Conservation (phyloP, 768 basidiomycete genomes). For the Boletus huronensis region DNA sequence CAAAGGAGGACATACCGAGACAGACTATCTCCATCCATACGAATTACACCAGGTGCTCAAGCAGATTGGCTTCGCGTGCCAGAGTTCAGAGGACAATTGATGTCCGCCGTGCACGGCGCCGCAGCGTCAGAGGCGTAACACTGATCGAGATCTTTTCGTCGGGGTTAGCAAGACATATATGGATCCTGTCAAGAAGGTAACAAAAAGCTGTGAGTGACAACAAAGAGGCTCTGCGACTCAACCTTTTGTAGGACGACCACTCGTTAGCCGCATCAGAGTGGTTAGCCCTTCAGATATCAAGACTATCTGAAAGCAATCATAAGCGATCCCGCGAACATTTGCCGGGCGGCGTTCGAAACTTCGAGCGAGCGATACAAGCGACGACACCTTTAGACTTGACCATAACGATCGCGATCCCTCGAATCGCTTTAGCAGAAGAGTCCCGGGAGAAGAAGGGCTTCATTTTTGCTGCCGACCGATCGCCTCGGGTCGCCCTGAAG, state of each 20-base stretch:
- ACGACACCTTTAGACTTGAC: conserved; percentile 25
- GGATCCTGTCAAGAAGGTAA: conserved; percentile 1
- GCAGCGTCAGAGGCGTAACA: conserved; percentile 9
- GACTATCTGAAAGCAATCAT: not conserved
- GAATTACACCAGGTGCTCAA: not conserved
- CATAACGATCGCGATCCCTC: conserved; percentile 28
- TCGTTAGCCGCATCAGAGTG: not conserved
- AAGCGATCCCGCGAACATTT: conserved; percentile 35
- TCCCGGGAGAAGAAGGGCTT: conserved; percentile 15
- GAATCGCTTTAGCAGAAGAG: conserved; percentile 26
- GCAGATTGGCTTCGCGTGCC: not conserved
- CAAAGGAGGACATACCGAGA: conserved; percentile 1
- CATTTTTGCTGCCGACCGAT: conserved; percentile 26
- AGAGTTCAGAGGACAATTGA: not conserved
- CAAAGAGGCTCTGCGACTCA: not conserved
- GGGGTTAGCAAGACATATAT: not conserved
- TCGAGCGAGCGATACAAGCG: conserved; percentile 21
- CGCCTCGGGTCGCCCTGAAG: conserved; percentile 4
- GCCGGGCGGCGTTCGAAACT: conserved; percentile 23
- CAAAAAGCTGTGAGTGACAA: not conserved
- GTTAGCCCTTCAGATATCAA: not conserved
- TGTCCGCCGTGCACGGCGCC: conserved; percentile 11
- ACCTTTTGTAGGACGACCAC: not conserved
- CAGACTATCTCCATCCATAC: not conserved
- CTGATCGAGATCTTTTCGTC: conserved; percentile 8